These are phyloP conservation scores for Alliaria petiolata DNA, from an alignment of 345 rosid species.

Conservation along the genomic window DNA sequence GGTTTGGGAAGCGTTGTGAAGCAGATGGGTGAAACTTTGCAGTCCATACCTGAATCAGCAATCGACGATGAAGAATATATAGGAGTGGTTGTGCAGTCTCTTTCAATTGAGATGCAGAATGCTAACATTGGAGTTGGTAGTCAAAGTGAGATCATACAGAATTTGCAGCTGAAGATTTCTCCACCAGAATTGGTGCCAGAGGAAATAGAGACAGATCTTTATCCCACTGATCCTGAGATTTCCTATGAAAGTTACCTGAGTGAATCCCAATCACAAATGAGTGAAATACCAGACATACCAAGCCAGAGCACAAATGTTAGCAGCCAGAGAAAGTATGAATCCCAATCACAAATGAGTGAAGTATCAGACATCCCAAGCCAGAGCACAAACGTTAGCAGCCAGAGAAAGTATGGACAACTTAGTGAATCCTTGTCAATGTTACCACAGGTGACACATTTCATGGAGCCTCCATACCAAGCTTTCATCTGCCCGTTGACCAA, in stretches of 20 bases:
- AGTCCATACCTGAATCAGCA: constrained; percentile 56
- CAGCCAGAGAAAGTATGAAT: constrained; percentile 35
- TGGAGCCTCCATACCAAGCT: constrained; percentile 70
- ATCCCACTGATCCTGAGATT: constrained; percentile 42
- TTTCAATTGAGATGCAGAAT: constrained; percentile 70
- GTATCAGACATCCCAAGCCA: constrained; percentile 27
- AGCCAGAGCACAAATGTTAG: constrained; percentile 21
- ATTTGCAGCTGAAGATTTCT: constrained; percentile 14
- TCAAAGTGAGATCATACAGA: constrained; percentile 21
- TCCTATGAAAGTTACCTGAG: constrained; percentile 37
- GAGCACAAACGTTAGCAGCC: constrained; percentile 28
- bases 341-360: constrained; percentile 32
- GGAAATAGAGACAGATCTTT: constrained; percentile 57
- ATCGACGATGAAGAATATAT: constrained; percentile 48
- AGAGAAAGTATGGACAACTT: constrained; percentile 25
- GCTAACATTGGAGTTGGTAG: constrained; percentile 32
- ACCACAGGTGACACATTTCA: constrained; percentile 45
- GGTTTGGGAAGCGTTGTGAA: constrained; percentile 47
- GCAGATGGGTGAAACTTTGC: constrained; percentile 57
- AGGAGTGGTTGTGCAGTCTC: constrained; percentile 50
- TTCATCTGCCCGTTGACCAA: constrained; percentile 85
- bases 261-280: constrained; percentile 29
- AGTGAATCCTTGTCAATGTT: constrained; percentile 39
- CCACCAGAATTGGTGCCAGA: constrained; percentile 14
- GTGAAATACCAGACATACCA: constrained; percentile 29